Percentiles rank a stretch among this genome's conserved stretches.
phyloP scores from a whole-genome alignment of 257 asterid species.

The Solanum pennellii region DNA sequence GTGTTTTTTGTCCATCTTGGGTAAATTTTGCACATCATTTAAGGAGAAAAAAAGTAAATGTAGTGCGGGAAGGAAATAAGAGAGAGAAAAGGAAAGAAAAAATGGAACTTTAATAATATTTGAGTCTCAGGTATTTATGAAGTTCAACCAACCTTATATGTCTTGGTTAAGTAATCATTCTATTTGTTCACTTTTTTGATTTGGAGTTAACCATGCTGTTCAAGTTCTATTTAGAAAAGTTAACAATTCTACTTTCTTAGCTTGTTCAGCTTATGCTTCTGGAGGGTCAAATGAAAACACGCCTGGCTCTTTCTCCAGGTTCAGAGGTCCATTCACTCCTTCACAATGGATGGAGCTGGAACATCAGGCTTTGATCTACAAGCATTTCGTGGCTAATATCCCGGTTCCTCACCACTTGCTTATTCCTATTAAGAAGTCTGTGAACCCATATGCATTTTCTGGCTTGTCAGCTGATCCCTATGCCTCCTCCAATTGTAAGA shows the following conservation, averaged over 20 bases:
- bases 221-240: background rate
- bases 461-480: slow-evolving; percentile 37
- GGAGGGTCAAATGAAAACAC: slow-evolving; percentile 28
- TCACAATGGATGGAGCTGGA: slow-evolving; percentile 94
- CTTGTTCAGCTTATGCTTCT: slow-evolving; percentile 13
- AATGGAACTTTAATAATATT: background rate
- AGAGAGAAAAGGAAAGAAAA: background rate
- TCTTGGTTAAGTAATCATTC: background rate
- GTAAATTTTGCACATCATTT: background rate
- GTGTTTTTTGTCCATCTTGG: background rate
- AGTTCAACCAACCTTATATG: background rate
- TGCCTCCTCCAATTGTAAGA: slow-evolving; percentile 65
- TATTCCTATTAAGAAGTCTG: slow-evolving; percentile 56
- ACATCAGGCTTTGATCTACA: slow-evolving; percentile 85
- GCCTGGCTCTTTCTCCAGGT: slow-evolving; percentile 37
- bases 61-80: background rate
- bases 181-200: background rate
- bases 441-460: slow-evolving; percentile 45
- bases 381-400: slow-evolving; percentile 66
- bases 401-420: slow-evolving; percentile 80
- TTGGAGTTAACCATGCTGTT: background rate
- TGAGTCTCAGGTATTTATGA: background rate
- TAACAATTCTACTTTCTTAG: background rate
- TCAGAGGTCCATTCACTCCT: slow-evolving; percentile 76
- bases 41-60: background rate